Evolutionary conservation across 2,329 filamentous ascomycete species (phyloP), one percentile per base, ranked within the genome.

Genomic region (Phialophora chinensis): DNA sequence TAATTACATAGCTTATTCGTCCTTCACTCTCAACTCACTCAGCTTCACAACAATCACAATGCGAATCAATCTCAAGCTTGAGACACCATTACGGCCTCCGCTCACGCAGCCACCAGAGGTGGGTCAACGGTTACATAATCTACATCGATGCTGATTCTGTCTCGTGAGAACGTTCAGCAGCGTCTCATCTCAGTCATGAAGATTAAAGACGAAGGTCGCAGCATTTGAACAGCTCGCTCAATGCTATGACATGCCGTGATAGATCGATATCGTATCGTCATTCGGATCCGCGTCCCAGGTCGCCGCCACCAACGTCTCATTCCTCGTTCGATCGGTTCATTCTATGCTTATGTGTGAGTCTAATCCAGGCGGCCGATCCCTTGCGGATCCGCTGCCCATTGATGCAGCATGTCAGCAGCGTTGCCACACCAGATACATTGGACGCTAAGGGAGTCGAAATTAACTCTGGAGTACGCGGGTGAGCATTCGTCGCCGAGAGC

Each of bases 391-490:
- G 17, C 49, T 27, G 11, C 49, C 20, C 20, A 11, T 52, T 27
- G 17, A 44, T 52, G 20, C 14, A 52, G 12, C 49, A 52, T 52
- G 49, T 52, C 49, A 52, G 49, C 49, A 52, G 25, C 25, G 23
- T 27, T 23, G 23, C 25, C 47, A 20, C 3, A 50, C 25, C 20
- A 14, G 25, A 12, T 20, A 50, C 20, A n/a, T 20, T 2, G 4
- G 38, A 17, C 38, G 38, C 14, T 44, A n/a, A 44, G 14, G 17
- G 38, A 44, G 20, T 52, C 49, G 25, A 52, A 10, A 27, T 25
- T 20, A 4, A 20, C 47, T 27, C 25, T 27, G 25, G 17, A 27
- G 49, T 23, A 10, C 20, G 11, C 25, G 10, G n/a, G 49, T 52
- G n/a, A 52, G 49, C 49, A 52, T 29, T 25, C 49, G 23, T 52